Conservation (phyloP, 768 basidiomycete species). For the Macrolepiota dolichaula region DNA sequence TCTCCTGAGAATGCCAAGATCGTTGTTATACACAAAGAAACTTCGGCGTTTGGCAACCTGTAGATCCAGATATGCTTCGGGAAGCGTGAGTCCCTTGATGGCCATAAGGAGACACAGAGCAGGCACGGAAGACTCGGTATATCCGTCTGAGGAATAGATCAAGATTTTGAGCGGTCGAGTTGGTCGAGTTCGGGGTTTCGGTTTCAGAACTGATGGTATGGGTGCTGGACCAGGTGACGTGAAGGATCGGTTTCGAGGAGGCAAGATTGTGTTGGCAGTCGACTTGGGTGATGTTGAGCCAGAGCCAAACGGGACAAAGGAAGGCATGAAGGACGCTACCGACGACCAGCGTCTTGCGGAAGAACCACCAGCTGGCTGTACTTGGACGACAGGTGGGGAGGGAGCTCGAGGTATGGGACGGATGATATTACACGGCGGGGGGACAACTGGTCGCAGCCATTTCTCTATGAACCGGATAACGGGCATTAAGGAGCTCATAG, state of each 20-base stretch:
- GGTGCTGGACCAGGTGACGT: slow-evolving; percentile 28
- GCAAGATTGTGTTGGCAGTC: slow-evolving; percentile 20
- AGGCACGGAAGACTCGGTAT: slow-evolving; percentile 89
- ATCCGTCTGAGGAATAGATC: slow-evolving; percentile 82
- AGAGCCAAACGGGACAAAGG: slow-evolving; percentile 28
- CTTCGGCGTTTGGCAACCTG: slow-evolving; percentile 77
- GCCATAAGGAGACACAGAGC: slow-evolving; percentile 88
- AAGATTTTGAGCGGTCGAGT: slow-evolving; percentile 71
- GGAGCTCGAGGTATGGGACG: slow-evolving; percentile 5
- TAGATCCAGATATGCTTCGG: slow-evolving; percentile 90
- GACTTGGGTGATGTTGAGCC: slow-evolving; percentile 19
- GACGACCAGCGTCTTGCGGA: slow-evolving; percentile 40
- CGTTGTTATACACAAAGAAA: slow-evolving; percentile 90
- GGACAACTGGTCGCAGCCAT: slow-evolving; percentile 46
- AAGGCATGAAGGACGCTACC: slow-evolving; percentile 36
- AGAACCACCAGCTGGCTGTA: slow-evolving; percentile 4
- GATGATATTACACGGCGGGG: neutral
- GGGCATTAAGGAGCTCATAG: slow-evolving; percentile 57
- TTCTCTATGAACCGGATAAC: slow-evolving; percentile 68
- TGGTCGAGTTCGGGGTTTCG: slow-evolving; percentile 29
- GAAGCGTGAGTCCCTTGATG: slow-evolving; percentile 58
- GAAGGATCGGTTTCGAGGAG: slow-evolving; percentile 29
- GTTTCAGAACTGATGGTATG: slow-evolving; percentile 14
- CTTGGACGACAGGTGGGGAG: slow-evolving; percentile 10
- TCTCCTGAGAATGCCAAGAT: slow-evolving; percentile 67